Evolutionary conservation across 352 stramenopile genomes (phyloP), one percentile per base, ranked within the genome.

Genomic region (Globisporangium paddicum): DNA sequence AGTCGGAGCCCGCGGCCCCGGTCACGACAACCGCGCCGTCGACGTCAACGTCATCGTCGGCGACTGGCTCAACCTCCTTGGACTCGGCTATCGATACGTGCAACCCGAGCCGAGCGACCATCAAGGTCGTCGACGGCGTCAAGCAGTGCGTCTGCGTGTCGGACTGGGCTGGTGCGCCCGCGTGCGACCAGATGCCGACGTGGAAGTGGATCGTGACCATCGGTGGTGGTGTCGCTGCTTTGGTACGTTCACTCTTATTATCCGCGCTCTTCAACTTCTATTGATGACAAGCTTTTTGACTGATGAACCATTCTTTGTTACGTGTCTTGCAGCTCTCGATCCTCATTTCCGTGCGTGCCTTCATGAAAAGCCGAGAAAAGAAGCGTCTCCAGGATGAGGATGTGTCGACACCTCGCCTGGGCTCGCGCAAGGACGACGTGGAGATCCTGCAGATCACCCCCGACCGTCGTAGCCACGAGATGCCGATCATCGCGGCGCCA

Each of bases 181-280:
- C 69, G 37, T 89, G 79, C 41, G 68, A 80, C 47, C 68, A 63
- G 47, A 80, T 76, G 71, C 76, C 79, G 2, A 62, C 75, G 25
- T 89, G 79, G 79, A 89, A 89, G 57, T 85, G 73, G 73, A 23
- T 82, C 32, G 66, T 87, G 3, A 89, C 79, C 0, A 68, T 89
- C 41, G 79, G 71, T 37, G 79, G 79, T 71, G 78, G 72, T 28
- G 69, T 88, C 32, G 78, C 78, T 1, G 78, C 78, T 9, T 50
- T 83, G 55, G 71, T 79, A 64, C 21, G 62, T 69, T 9, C 11
- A 25, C 28, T 32, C 6, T 23, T 32, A 21, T 21, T 44, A 38
- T 21, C 14, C 6, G 37, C 18, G 37, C 37, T 19, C 9, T 14
- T 9, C 16, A 19, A 7, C n/a, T 32, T 32, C 28, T n/a, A n/a